Evolutionary conservation across 257 asterid species (phyloP), one percentile per base, ranked within the genome.

Genomic region (Solanum arcanum): DNA sequence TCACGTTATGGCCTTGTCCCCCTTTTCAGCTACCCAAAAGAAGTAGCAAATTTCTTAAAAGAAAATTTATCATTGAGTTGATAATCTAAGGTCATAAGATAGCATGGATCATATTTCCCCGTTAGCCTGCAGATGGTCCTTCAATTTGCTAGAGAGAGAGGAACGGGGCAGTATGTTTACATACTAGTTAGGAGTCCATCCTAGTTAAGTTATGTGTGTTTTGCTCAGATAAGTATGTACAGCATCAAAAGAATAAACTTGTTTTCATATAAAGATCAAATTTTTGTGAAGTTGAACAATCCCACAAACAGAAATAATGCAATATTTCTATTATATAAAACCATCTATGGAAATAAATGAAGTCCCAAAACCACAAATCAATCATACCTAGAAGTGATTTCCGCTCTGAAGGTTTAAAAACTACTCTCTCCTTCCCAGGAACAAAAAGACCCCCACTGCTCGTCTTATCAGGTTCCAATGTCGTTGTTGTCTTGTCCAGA

Each of bases 381-480:
- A 46, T 31, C 90, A 78, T 92, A 95, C 99, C 99, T 90, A 95
- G 84, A 84, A 89, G 89, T 3, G 98, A 96, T 92, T 94, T 96
- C 86, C 93, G 89, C 90, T 94, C 98, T 1, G 93, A 83, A 69
- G 92, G 92, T 88, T 92, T 90, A 87, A 93, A 96, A 60, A 94
- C 90, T 12, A 96, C 91, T 89, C 94, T 89, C 77, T 94, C 98
- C 92, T 91, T 94, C 68, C 93, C 98, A 8, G 94, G 93, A 74
- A 92, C 86, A 68, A 88, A 86, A 88, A 96, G 87, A 80, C 99
- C 98, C 14, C 98, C 98, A 42, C 76, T 66, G 66, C 87, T 76
- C 11, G 93, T 78, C 77, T 90, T 90, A 73, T 95, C 99, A 3
- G 98, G 96, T 62, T 91, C 95, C 77, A 96, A 89, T 12, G 94